Conservation (phyloP, 768 basidiomycete species). For the Cystobasidium onofrii region DNA sequence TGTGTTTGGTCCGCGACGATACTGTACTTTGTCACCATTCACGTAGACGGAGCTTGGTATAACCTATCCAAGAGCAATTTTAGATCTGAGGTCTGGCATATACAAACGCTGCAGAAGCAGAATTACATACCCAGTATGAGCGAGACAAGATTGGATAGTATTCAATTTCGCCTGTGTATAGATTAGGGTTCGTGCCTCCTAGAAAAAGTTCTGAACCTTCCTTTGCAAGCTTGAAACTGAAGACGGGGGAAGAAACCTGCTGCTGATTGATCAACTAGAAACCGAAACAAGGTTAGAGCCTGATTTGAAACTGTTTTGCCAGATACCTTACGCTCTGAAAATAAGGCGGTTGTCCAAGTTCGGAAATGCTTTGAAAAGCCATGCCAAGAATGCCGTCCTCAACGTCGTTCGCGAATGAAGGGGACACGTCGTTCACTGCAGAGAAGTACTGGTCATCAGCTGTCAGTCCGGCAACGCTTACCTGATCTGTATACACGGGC, state of each 20-base stretch:
- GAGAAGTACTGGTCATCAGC: constrained; percentile 48
- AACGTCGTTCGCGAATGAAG: constrained; percentile 28
- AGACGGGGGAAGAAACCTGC: constrained; percentile 30
- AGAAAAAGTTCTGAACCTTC: constrained; percentile 44
- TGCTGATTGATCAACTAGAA: constrained; percentile 36
- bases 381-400: constrained; percentile 41
- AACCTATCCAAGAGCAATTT: too few species aligned
- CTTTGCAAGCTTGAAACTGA: constrained; percentile 40
- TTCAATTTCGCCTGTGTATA: constrained; percentile 40
- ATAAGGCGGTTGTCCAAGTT: constrained; percentile 44
- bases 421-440: constrained; percentile 44
- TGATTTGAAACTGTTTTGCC: too few species aligned
- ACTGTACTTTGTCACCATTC: background rate
- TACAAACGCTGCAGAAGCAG: too few species aligned
- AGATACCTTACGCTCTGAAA: constrained; percentile 35
- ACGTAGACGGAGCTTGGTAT: constrained; percentile 4
- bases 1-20: constrained; percentile 31
- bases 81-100: too few species aligned
- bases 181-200: constrained; percentile 44
- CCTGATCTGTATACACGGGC: constrained; percentile 16
- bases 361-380: constrained; percentile 50
- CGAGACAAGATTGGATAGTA: constrained; percentile 26
- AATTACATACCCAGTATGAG: constrained; percentile 45
- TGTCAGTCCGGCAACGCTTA: constrained; percentile 18
- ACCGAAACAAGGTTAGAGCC: background rate